Percentiles rank a stretch among this genome's conserved stretches.
Conservation (phyloP, 2,329 filamentous ascomycete species). For the Xylaria sp. region DNA sequence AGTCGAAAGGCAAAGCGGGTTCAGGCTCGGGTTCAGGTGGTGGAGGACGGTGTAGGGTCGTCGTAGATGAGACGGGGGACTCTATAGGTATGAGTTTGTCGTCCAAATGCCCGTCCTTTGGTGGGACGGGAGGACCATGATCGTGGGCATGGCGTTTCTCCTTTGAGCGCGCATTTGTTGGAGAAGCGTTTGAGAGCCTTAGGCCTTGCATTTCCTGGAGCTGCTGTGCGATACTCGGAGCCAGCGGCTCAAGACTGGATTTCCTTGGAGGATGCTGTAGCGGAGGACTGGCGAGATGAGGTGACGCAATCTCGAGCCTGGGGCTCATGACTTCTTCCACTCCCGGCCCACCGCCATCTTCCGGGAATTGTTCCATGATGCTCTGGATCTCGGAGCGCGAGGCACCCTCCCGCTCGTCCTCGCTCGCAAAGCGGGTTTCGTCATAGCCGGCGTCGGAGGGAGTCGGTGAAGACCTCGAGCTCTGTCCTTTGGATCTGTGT, state of each 20-base stretch:
- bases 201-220: constrained; percentile 60
- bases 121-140: constrained; percentile 66
- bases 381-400: constrained; percentile 91
- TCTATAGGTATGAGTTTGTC: constrained; percentile 51
- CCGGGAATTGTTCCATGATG: constrained; percentile 96
- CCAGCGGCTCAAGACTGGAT: constrained; percentile 83
- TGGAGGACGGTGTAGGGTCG: constrained; percentile 70
- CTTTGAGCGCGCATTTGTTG: constrained; percentile 53
- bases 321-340: constrained; percentile 93
- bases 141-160: constrained; percentile 54
- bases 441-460: constrained; percentile 67
- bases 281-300: constrained; percentile 73
- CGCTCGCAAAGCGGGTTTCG: constrained; percentile 66
- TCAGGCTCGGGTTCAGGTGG: constrained; percentile 82
- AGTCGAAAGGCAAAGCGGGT: constrained; percentile 90
- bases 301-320: constrained; percentile 82
- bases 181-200: constrained; percentile 55
- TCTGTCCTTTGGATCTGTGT: constrained; percentile 59
- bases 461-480: constrained; percentile 62
- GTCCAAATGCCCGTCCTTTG: constrained; percentile 66
- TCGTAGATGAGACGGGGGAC: constrained; percentile 59
- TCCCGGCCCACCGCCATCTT: constrained; percentile 75
- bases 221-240: constrained; percentile 61
- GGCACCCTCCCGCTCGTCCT: constrained; percentile 73
- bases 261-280: constrained; percentile 81